These are phyloP conservation scores for Spiraea crenata DNA, from an alignment of 331 rosid species.

Conservation along the genomic window DNA sequence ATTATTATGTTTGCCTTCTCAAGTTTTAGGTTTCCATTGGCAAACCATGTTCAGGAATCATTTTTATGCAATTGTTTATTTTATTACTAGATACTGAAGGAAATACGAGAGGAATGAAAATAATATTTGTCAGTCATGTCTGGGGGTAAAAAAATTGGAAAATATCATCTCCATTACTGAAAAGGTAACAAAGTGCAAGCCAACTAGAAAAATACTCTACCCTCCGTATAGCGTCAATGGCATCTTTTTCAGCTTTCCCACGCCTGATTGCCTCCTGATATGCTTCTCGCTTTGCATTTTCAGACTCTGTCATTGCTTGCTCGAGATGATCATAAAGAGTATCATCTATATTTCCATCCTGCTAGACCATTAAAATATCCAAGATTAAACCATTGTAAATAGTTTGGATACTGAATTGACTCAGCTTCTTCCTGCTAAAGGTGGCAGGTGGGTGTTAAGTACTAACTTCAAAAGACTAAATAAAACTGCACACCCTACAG, in stretches of 20 bases:
- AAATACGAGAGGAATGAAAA: background rate
- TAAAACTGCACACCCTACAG: constrained; percentile 1
- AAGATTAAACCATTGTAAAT: background rate
- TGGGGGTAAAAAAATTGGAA: background rate
- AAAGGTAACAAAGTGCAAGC: constrained; percentile 12
- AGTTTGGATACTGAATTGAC: constrained; percentile 1
- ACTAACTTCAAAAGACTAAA: background rate
- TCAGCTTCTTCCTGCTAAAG: background rate
- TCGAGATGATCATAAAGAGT: constrained; percentile 55
- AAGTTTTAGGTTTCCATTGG: background rate
- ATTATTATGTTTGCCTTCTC: constrained; percentile 8
- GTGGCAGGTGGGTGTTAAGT: constrained; percentile 4
- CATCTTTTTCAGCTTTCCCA: constrained; percentile 62
- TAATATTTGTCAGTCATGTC: background rate
- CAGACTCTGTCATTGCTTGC: constrained; percentile 64
- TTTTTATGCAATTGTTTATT: background rate
- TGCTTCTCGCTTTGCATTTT: constrained; percentile 51
- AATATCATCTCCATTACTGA: background rate
- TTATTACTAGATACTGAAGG: no score
- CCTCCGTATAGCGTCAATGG: constrained; percentile 56
- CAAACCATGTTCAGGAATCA: background rate
- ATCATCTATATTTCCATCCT: constrained; percentile 61
- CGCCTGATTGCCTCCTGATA: constrained; percentile 53
- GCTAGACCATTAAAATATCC: constrained; percentile 29
- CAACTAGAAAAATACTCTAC: constrained; percentile 34